Base-by-base conservation (phyloP, 495 filamentous ascomycete species). In the Tuber borchii region DNA sequence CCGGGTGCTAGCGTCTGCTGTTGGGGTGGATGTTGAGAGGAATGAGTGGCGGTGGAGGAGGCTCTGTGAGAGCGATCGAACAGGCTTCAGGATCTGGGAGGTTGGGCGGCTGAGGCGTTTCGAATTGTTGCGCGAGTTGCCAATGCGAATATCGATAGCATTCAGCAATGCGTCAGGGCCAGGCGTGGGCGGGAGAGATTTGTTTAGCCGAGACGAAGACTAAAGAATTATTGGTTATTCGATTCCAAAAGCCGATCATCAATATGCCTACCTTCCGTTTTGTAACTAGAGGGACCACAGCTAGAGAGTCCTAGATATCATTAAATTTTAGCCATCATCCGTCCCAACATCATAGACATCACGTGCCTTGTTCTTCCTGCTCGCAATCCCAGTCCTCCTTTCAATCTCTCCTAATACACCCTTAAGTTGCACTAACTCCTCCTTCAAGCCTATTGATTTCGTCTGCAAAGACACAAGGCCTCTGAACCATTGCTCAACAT, bases 401-500 rank as follows among this genome's bases (percentile, higher is more conserved):
- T 93, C 91, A 87, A 95, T 93, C 83, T 95, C 93, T 10, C 87
- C 86, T 19, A 93, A 88, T 65, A 93, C 91, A 44, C 85, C 85
- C 31, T 86, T 87, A 34, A 97, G 86, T 83, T 89, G 88, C n/a
- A 86, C 83, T 31, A 94, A 86, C 16, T 90, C 85, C 34, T 87
- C 86, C 34, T 88, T 89, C 16, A 96, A 86, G 46, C 85, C 84
- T 46, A 86, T 85, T 3, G 90, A 90, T 81, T 89, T 93, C 45
- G 85, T 86, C 81, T 93, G 89, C 70, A 95, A 85, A 73, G 89
- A 90, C 43, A 90, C 86, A 73, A 95, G 90, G 1, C 91, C 91
- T 65, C 88, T 87, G 78, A 90, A 89, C 93, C 93, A 97, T n/a
- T 92, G 91, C 74, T 95, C 91, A 43, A 91, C 89, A 79, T 97